A percentile compares a stretch with the other conserved stretches of the same genome.
phyloP scores from a whole-genome alignment of 345 rosid species.

The Camelina hispida region DNA sequence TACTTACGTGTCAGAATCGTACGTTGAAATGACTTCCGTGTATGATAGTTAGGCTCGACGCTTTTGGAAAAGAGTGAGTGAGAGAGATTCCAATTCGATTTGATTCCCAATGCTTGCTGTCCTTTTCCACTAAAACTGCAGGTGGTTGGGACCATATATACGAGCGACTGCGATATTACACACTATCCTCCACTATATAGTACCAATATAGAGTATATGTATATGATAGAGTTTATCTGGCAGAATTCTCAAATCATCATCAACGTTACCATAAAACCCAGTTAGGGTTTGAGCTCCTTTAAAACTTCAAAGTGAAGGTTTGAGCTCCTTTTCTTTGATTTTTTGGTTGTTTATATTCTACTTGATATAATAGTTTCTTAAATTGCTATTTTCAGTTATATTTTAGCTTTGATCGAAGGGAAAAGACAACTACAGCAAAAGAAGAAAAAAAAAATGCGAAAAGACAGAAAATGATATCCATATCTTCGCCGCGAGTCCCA shows the following conservation, averaged over 20 bases:
- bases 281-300: neutral
- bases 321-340: neutral
- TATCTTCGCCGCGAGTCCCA: neutral
- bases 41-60: neutral
- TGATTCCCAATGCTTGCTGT: neutral
- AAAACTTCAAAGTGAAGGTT: neutral
- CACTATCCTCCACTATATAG: neutral
- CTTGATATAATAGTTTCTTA: neutral
- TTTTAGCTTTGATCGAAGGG: neutral
- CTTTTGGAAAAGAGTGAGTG: conserved; percentile 14
- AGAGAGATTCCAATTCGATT: conserved; percentile 12
- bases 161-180: conserved; percentile 9
- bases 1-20: conserved; percentile 1
- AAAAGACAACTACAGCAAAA: too few relatives aligned
- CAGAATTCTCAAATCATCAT: neutral
- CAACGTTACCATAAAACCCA: neutral
- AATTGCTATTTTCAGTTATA: neutral
- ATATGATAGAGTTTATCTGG: neutral
- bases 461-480: neutral
- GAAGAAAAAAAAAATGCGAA: neutral
- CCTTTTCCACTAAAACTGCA: neutral
- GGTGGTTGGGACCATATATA: conserved; percentile 2
- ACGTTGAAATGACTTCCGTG: neutral
- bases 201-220: neutral
- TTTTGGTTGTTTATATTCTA: neutral